Evolutionary conservation across 192 early-diverging fungal species (phyloP), one percentile per base, ranked within the genome.

Genomic region (Gorgonomyces haynaldii): DNA sequence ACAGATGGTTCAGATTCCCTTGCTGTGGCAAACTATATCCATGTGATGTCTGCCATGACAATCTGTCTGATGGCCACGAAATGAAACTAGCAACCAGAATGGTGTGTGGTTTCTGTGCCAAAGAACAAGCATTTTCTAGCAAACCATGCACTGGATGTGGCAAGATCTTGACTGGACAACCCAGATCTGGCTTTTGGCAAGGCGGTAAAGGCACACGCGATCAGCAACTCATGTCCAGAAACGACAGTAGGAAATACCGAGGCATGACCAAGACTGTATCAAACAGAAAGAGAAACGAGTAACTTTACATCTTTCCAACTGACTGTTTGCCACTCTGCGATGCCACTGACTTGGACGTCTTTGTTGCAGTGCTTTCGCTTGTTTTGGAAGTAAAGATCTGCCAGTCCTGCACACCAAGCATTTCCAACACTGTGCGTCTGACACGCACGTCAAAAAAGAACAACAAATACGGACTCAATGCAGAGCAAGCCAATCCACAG

Each of bases 1-100:
- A 79, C 31, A 71, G 91, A 17, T 95, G 88, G 87, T 85, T 95
- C 64, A 74, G 91, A 15, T 95, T 95, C 58, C 81, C 88, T 0
- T 95, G 91, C 69, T 95, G 91, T 53, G 74, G 72, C 42, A 85
- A 79, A 56, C 60, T 85, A 9, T 87, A 76, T 52, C 72, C 88
- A 0, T 95, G 91, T 48, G 88, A 88, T 58, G 42, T 69, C 1
- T 95, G 91, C 57, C 91, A 95, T 39, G 85, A 89, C 42, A 72
- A 76, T 1, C 62, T 69, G 25, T n/a, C 29, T 31, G 82, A 88
- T 42, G 74, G 66, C 27, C 89, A 91, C 50, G 66, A 68, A 36
- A 62, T 69, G 36, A 70, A 73, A 46, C 74, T 69, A 58, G 89
- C 88, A 0, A 85, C 70, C 39, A 57, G 78, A n/a, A 86, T 88